Percentiles rank a stretch among this genome's conserved stretches.
Evolutionary conservation across 495 filamentous ascomycete species (phyloP).

Genomic region (Articulospora tetracladia): DNA sequence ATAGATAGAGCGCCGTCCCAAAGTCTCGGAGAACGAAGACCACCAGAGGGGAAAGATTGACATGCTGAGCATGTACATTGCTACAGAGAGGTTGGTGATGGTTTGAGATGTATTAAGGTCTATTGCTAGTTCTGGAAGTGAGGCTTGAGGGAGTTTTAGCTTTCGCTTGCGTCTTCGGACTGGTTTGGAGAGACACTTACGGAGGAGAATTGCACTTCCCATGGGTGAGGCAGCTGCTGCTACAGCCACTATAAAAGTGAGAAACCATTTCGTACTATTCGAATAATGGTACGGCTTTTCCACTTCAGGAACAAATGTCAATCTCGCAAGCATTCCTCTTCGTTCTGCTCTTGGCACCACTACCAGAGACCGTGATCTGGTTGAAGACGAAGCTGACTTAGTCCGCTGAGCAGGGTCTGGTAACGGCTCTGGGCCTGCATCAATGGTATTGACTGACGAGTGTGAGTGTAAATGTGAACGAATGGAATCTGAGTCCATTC

Average conservation of each 20-base stretch:
- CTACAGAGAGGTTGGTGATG: slow-evolving; percentile 76
- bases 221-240: slow-evolving; percentile 76
- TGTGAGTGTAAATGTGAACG: slow-evolving; percentile 8
- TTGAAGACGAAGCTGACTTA: slow-evolving; percentile 24
- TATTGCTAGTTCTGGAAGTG: slow-evolving; percentile 62
- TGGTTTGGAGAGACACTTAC: no score
- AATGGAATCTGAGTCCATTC: slow-evolving; percentile 9
- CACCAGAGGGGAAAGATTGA: slow-evolving; percentile 92
- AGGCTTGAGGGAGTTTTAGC: slow-evolving; percentile 45
- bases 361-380: slow-evolving; percentile 33
- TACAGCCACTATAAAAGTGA: slow-evolving; percentile 75
- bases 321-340: slow-evolving; percentile 68
- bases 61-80: slow-evolving; percentile 83
- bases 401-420: not conserved
- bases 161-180: not conserved
- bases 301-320: slow-evolving; percentile 80
- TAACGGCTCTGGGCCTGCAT: slow-evolving; percentile 1
- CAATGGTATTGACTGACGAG: slow-evolving; percentile 15
- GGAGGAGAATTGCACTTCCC: slow-evolving; percentile 81
- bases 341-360: slow-evolving; percentile 64
- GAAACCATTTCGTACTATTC: slow-evolving; percentile 73
- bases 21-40: slow-evolving; percentile 82
- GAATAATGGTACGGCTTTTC: slow-evolving; percentile 71
- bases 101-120: slow-evolving; percentile 65
- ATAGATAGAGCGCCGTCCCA: slow-evolving; percentile 84